Conservation (phyloP, 2,329 filamentous ascomycete genomes). For the Arthrobotrys musiformis region DNA sequence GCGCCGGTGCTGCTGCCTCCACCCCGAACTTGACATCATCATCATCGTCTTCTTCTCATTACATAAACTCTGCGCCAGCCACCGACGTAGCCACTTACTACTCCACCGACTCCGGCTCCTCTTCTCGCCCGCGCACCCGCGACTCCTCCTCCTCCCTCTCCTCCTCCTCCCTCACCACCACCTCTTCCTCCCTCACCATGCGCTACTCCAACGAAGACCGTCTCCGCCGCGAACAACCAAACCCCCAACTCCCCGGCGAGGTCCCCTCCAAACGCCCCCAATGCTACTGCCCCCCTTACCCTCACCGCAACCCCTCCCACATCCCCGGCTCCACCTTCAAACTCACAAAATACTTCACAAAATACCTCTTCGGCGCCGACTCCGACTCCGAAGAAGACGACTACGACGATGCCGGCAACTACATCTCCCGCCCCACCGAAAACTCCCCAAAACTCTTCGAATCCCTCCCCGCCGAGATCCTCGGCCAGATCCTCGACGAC, state of each 20-base stretch:
- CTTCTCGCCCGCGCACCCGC: constrained; percentile 12
- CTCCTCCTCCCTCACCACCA: constrained; percentile 1
- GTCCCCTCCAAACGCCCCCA: constrained; percentile 51
- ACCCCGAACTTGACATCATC: neutral
- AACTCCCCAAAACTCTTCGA: constrained; percentile 46
- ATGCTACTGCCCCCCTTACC: constrained; percentile 52
- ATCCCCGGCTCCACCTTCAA: constrained; percentile 40
- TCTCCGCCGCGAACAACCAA: constrained; percentile 46
- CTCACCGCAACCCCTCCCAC: constrained; percentile 42
- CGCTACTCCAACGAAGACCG: constrained; percentile 51
- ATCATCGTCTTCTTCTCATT: too few relatives aligned
- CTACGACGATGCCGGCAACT: constrained; percentile 48
- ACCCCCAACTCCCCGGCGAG: constrained; percentile 53
- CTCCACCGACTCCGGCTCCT: neutral
- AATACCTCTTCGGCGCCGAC: constrained; percentile 52
- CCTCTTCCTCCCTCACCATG: constrained; percentile 22
- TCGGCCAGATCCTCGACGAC: constrained; percentile 51
- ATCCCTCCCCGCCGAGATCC: constrained; percentile 34
- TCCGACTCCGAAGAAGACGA: constrained; percentile 52
- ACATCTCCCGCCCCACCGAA: constrained; percentile 49
- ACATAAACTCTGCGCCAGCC: too few relatives aligned
- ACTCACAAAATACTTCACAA: constrained; percentile 53
- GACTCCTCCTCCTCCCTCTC: constrained; percentile 23
- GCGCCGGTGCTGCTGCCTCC: neutral
- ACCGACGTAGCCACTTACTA: constrained; percentile 21